These are phyloP conservation scores for Anisodus tanguticus DNA, from an alignment of 257 asterid genomes.

Conservation along the genomic window DNA sequence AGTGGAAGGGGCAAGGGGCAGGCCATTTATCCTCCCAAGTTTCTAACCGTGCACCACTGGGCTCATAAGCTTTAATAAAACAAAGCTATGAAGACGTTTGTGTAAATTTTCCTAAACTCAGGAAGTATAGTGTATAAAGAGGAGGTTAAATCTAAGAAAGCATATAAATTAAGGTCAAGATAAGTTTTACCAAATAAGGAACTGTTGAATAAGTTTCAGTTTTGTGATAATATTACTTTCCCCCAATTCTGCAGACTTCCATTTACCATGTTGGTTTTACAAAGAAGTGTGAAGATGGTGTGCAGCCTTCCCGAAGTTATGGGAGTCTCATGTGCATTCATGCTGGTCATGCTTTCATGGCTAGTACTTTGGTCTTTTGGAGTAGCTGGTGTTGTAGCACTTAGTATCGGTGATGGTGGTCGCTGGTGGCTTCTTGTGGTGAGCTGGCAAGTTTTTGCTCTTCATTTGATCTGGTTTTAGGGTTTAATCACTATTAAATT, in stretches of 20 bases:
- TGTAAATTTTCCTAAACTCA: not conserved
- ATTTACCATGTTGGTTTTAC: constrained; percentile 93
- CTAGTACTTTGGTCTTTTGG: constrained; percentile 94
- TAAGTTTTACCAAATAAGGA: not conserved
- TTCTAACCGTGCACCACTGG: no score
- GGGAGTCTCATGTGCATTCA: constrained; percentile 69
- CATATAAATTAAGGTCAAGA: not conserved
- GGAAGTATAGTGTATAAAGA: not conserved
- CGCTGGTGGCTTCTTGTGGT: constrained; percentile 99
- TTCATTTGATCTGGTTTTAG: constrained; percentile 36
- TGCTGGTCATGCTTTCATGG: constrained; percentile 89
- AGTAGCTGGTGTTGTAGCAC: constrained; percentile 88
- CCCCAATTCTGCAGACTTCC: constrained; percentile 66
- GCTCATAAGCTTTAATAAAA: not conserved
- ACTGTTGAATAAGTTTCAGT: not conserved
- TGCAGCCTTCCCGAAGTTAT: constrained; percentile 81
- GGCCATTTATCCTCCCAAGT: not conserved
- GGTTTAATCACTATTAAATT: not conserved
- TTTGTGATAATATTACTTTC: not conserved
- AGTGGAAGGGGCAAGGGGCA: not conserved
- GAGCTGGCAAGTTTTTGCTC: constrained; percentile 98
- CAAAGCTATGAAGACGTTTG: not conserved
- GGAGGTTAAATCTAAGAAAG: not conserved
- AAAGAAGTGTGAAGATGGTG: constrained; percentile 88
- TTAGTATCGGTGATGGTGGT: constrained; percentile 78